These are phyloP conservation scores for Debaryomyces singareniensis DNA, from an alignment of 1,139 yeast species.

Conservation along the genomic window DNA sequence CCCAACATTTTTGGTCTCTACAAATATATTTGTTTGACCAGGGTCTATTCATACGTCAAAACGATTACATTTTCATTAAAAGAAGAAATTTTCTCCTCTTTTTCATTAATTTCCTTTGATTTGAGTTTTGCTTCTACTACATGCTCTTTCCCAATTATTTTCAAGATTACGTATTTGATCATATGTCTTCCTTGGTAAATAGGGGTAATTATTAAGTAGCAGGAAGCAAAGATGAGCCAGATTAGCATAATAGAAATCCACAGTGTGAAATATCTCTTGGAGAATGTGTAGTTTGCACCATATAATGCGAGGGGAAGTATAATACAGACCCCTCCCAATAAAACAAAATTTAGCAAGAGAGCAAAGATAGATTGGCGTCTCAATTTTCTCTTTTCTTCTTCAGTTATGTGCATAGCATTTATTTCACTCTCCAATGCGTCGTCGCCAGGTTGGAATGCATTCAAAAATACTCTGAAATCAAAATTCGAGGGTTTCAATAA, in stretches of 20 bases:
- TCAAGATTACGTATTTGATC: constrained; percentile 12
- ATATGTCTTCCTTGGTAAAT: constrained; percentile 28
- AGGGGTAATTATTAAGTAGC: constrained; percentile 32
- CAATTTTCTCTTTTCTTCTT: constrained; percentile 4
- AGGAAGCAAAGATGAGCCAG: constrained; percentile 27
- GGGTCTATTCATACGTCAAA: no score
- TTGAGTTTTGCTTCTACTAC: not conserved
- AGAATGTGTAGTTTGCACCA: constrained; percentile 32
- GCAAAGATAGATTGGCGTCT: constrained; percentile 22
- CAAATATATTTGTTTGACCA: no score
- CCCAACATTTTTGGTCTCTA: no score
- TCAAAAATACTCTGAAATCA: not conserved
- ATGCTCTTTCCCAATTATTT: not conserved
- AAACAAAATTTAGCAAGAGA: constrained; percentile 22
- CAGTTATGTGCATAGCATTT: not conserved
- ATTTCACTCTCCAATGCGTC: constrained; percentile 3
- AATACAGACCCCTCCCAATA: constrained; percentile 33
- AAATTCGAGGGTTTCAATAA: constrained; percentile 19
- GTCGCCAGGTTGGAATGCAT: not conserved
- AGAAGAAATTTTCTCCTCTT: not conserved
- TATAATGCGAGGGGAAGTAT: constrained; percentile 44
- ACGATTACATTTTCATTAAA: not conserved
- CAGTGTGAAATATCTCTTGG: constrained; percentile 33
- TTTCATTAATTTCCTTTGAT: not conserved
- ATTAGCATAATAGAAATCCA: constrained; percentile 32